Evolutionary conservation across 768 basidiomycete genomes (phyloP).

Genomic region (Trametes sanguinea): DNA sequence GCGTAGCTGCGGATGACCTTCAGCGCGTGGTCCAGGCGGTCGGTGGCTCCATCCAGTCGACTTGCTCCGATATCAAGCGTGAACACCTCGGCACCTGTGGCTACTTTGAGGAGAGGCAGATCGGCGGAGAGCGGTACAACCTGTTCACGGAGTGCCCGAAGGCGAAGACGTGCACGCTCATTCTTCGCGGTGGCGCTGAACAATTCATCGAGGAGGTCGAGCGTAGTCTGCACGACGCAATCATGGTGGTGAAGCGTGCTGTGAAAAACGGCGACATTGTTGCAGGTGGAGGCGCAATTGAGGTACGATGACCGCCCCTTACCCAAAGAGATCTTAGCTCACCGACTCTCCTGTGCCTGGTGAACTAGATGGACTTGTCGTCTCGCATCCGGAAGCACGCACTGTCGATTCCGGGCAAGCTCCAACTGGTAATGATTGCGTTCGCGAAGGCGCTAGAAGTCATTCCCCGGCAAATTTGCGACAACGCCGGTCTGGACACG

Average conservation of each 20-base stretch:
- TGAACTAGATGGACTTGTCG: constrained; percentile 88
- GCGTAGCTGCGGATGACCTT: constrained; percentile 87
- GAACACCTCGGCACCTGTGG: constrained; percentile 96
- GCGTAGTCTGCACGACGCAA: constrained; percentile 94
- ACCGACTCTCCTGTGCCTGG: not conserved
- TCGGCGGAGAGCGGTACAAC: constrained; percentile 96
- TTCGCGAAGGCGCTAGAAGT: constrained; percentile 97
- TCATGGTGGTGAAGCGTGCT: constrained; percentile 99
- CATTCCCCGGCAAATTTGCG: constrained; percentile 97
- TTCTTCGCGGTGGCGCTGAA: constrained; percentile 95
- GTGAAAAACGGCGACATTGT: constrained; percentile 95
- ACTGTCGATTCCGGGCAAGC: constrained; percentile 91
- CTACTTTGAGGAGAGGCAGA: constrained; percentile 89
- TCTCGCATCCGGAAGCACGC: constrained; percentile 92
- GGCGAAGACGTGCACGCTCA: constrained; percentile 92
- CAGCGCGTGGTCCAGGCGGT: constrained; percentile 94
- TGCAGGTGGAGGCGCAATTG: constrained; percentile 95
- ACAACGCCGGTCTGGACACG: constrained; percentile 97
- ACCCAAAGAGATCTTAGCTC: not conserved
- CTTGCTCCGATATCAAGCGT: constrained; percentile 86
- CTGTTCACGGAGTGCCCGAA: constrained; percentile 91
- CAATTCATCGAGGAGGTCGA: constrained; percentile 99
- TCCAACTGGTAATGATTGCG: constrained; percentile 90
- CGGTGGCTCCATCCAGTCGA: constrained; percentile 93
- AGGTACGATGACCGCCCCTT: constrained; percentile 52